These are phyloP conservation scores for Aspergillus saccharolyticus DNA, from an alignment of 495 filamentous ascomycete genomes.

Conservation along the genomic window DNA sequence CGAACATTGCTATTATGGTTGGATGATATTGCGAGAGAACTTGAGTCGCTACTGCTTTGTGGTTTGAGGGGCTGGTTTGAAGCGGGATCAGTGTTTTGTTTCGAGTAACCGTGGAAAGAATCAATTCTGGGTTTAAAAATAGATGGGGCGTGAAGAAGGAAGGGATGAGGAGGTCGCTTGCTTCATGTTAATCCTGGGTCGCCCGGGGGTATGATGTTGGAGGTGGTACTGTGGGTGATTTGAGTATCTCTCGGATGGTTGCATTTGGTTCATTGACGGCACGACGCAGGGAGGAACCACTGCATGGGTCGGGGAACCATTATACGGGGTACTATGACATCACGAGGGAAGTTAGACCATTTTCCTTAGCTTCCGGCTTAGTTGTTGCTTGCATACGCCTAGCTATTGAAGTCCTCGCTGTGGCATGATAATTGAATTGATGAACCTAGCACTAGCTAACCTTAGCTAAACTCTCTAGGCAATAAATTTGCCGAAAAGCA, in stretches of 20 bases:
- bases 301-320: neutral
- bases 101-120: neutral
- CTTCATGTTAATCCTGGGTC: neutral
- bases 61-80: neutral
- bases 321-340: neutral
- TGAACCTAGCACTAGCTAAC: neutral
- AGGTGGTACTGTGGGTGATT: neutral
- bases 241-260: neutral
- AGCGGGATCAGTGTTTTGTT: neutral
- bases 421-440: neutral
- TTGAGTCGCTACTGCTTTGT: neutral
- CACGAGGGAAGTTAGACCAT: neutral
- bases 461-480: neutral
- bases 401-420: neutral
- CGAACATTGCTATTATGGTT: neutral
- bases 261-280: neutral
- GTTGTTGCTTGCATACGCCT: neutral
- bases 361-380: neutral
- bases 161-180: neutral
- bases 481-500: neutral
- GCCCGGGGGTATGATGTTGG: neutral
- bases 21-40: neutral
- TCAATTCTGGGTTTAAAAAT: neutral
- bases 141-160: neutral
- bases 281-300: neutral